Percentiles rank a stretch among this genome's conserved stretches.
phyloP scores from a whole-genome alignment of 192 early-diverging fungal genomes.

The Linnemannia hyalina region DNA sequence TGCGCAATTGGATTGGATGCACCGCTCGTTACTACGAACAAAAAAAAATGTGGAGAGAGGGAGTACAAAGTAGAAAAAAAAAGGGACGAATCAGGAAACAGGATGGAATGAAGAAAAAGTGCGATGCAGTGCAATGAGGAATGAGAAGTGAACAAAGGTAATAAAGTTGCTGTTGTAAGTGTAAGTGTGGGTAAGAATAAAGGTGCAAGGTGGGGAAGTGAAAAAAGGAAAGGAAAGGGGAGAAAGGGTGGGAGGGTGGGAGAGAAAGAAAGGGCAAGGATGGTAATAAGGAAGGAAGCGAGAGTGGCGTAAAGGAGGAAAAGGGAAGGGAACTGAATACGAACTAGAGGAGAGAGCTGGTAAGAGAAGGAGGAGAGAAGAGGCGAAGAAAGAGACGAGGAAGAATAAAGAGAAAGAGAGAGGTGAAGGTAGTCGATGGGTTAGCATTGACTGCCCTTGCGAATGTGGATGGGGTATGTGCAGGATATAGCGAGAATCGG shows the following conservation, averaged over 20 bases:
- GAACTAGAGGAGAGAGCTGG: not conserved
- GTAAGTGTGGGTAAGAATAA: not conserved
- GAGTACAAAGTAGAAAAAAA: not conserved
- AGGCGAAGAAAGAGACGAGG: not conserved
- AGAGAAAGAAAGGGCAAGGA: conserved; percentile 1
- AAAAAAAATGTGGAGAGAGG: no score
- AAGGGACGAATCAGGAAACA: no score
- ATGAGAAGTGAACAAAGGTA: not conserved
- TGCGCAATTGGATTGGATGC: not conserved
- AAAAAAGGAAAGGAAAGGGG: not conserved
- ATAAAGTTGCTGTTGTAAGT: not conserved
- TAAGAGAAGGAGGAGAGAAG: not conserved
- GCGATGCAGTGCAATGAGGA: conserved; percentile 1
- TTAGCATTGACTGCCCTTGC: not conserved
- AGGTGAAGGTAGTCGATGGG: not conserved
- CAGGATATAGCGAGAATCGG: no score
- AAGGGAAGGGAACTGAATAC: conserved; percentile 8
- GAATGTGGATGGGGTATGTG: not conserved
- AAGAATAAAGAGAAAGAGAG: not conserved
- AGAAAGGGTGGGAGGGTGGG: conserved; percentile 10
- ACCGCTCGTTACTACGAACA: not conserved
- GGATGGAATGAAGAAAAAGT: not conserved
- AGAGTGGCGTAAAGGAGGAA: conserved; percentile 6
- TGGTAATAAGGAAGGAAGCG: not conserved
- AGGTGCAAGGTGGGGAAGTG: not conserved